Conservation (phyloP, 2,329 filamentous ascomycete genomes). For the Aspergillus aculeatinus region DNA sequence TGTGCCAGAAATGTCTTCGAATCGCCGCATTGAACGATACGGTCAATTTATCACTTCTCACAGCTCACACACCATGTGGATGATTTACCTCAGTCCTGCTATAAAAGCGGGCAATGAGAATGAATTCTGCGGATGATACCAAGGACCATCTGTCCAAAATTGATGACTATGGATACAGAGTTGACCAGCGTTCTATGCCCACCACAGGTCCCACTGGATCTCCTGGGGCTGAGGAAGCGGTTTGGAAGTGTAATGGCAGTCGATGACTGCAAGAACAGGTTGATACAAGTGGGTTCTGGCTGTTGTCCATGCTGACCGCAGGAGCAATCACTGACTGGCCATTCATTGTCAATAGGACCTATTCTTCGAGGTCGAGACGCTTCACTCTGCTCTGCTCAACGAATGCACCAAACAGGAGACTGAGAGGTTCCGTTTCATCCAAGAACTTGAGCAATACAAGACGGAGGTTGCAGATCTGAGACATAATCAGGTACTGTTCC, state of each 20-base stretch:
- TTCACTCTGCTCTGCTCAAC: conserved; percentile 8
- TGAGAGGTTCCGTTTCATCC: conserved; percentile 4
- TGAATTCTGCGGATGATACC: too few species aligned
- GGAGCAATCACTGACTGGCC: too few species aligned
- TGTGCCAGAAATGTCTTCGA: neutral
- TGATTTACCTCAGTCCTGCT: too few species aligned
- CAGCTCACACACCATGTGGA: too few species aligned
- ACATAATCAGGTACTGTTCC: conserved; percentile 11
- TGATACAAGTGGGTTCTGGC: conserved; percentile 15
- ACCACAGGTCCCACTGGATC: neutral
- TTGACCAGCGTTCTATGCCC: neutral
- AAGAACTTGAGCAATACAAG: conserved; percentile 4
- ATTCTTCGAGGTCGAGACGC: conserved; percentile 9
- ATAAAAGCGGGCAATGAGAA: too few species aligned
- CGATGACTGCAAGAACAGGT: conserved; percentile 21
- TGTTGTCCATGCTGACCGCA: too few species aligned
- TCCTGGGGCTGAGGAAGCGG: conserved; percentile 10
- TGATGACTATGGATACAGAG: neutral
- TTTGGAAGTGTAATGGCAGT: conserved; percentile 8
- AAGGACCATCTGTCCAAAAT: too few species aligned
- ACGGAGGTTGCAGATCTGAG: conserved; percentile 6
- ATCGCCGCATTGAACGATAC: neutral
- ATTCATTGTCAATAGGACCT: conserved; percentile 11
- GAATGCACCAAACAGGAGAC: conserved; percentile 11
- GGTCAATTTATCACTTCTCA: neutral